phyloP scores from a whole-genome alignment of 768 basidiomycete genomes.

The Russula sp. region DNA sequence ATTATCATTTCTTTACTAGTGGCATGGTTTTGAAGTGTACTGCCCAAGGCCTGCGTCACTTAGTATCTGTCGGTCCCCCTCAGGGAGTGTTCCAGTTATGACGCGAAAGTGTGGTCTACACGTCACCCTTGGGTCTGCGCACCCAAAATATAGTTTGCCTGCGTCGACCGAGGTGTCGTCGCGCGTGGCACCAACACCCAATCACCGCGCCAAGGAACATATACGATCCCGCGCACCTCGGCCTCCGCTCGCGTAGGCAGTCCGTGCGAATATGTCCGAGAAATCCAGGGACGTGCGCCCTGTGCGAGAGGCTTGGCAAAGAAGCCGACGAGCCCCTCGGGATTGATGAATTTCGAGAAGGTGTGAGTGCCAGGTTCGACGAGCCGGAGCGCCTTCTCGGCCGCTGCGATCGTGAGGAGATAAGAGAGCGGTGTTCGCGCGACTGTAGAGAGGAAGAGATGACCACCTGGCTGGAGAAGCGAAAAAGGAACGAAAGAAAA shows the following conservation, averaged over 20 bases:
- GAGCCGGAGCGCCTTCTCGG: slow-evolving; percentile 74
- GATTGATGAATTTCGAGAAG: slow-evolving; percentile 83
- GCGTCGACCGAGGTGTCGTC: slow-evolving; percentile 38
- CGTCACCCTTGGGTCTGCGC: slow-evolving; percentile 45
- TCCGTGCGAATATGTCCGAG: slow-evolving; percentile 40
- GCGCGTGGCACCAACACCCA: slow-evolving; percentile 68
- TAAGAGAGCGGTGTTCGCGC: slow-evolving; percentile 77
- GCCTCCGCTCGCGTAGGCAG: slow-evolving; percentile 59
- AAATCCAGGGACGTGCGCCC: slow-evolving; percentile 49
- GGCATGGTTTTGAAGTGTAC: not conserved
- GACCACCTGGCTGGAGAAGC: slow-evolving; percentile 75
- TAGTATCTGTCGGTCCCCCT: too few species aligned
- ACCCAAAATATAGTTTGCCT: slow-evolving; percentile 85
- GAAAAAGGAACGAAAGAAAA: not conserved
- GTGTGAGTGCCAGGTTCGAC: slow-evolving; percentile 90
- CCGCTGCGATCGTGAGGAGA: slow-evolving; percentile 64
- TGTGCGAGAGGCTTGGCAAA: slow-evolving; percentile 54
- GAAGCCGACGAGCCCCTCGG: slow-evolving; percentile 77
- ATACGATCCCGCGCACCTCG: slow-evolving; percentile 71
- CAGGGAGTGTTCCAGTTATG: too few species aligned
- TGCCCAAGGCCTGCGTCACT: not conserved
- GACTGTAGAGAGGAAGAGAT: slow-evolving; percentile 92
- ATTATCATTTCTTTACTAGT: not conserved
- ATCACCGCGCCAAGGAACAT: slow-evolving; percentile 59
- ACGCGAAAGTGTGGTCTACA: not conserved